Conservation (phyloP, 257 asterid genomes). For the Fraxinus quadrangulata region DNA sequence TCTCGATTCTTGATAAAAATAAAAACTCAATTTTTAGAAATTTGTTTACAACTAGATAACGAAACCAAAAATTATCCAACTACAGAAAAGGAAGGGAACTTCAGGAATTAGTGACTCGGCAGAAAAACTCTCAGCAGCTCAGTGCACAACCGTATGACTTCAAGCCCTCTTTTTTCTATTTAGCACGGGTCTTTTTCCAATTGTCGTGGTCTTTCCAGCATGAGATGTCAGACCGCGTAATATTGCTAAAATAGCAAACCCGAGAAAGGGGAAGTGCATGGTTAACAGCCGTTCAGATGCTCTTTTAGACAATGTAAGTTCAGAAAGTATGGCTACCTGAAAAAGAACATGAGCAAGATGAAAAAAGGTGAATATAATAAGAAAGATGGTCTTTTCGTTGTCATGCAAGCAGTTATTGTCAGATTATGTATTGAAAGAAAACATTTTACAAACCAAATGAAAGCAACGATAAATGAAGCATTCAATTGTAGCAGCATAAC, state of each 20-base stretch:
- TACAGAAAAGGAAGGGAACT: conserved; percentile 11
- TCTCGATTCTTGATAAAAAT: not conserved
- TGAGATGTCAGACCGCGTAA: conserved; percentile 61
- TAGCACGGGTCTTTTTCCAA: conserved; percentile 43
- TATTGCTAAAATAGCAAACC: conserved; percentile 56
- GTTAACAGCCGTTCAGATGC: conserved; percentile 63
- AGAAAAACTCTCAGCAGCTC: conserved; percentile 7
- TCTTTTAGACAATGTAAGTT: conserved; percentile 55
- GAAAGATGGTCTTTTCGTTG: too few species aligned
- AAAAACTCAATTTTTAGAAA: not conserved
- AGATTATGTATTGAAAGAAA: too few species aligned
- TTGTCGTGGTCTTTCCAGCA: conserved; percentile 44
- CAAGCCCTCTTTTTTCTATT: conserved; percentile 63
- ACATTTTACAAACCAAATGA: too few species aligned
- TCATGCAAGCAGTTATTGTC: too few species aligned
- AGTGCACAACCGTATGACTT: conserved; percentile 19
- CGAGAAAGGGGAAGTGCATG: conserved; percentile 71
- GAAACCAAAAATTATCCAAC: conserved; percentile 18
- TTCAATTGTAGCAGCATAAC: too few species aligned
- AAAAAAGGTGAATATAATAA: too few species aligned
- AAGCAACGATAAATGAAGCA: too few species aligned
- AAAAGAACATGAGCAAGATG: conserved; percentile 23
- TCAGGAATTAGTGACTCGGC: not conserved
- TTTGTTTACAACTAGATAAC: conserved; percentile 7
- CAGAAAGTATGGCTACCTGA: conserved; percentile 72